phyloP scores from a whole-genome alignment of 2,329 filamentous ascomycete genomes.

The Fusarium acutatum region DNA sequence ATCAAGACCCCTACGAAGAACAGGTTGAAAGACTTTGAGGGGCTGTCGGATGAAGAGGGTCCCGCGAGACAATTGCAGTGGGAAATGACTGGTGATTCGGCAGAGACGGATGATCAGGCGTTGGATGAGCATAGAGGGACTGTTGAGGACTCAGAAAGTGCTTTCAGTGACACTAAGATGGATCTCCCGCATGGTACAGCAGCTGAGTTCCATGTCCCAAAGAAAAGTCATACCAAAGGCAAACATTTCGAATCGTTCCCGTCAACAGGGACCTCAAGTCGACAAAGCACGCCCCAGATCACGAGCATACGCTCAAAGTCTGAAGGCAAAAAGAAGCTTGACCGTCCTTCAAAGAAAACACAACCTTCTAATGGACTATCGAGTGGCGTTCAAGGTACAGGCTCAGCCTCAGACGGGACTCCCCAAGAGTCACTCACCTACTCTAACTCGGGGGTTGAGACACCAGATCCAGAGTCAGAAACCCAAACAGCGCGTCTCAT shows the following conservation, averaged over 20 bases:
- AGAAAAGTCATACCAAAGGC: background rate
- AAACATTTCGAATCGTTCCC: slow-evolving; percentile 1
- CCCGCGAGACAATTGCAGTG: slow-evolving; percentile 42
- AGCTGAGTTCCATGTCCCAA: background rate
- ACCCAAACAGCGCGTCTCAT: background rate
- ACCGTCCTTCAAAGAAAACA: background rate
- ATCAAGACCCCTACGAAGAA: slow-evolving; percentile 49
- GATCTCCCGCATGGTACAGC: background rate
- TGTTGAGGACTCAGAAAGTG: background rate
- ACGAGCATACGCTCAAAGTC: background rate
- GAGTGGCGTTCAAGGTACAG: background rate
- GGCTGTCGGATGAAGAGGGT: slow-evolving; percentile 42
- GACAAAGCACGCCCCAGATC: slow-evolving; percentile 7
- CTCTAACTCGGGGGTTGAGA: slow-evolving; percentile 10
- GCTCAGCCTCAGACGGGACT: background rate
- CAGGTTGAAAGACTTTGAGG: slow-evolving; percentile 43
- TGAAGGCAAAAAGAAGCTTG: background rate
- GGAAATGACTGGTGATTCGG: slow-evolving; percentile 26
- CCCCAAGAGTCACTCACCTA: background rate
- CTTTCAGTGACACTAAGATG: background rate
- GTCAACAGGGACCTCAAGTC: slow-evolving; percentile 4
- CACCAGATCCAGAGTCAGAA: background rate
- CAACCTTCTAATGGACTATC: background rate
- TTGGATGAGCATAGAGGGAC: background rate
- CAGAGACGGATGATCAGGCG: background rate